Base-by-base conservation (phyloP, 1,139 yeast genomes). In the Petasospora fabianii region DNA sequence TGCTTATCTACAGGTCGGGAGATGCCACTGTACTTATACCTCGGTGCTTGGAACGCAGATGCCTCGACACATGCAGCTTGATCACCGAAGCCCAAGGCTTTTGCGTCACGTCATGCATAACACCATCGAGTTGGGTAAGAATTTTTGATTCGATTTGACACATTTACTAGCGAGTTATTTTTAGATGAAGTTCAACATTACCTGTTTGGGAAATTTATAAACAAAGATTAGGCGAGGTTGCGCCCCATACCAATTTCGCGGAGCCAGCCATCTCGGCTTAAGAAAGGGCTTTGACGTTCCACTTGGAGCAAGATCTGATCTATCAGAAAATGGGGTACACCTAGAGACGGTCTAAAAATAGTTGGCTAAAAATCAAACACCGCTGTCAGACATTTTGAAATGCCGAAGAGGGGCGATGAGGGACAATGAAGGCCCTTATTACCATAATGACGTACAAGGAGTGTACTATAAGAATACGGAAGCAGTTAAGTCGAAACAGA, bases 341-440 rank as follows among this genome's bases (percentile, higher is more conserved):
- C 62, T 86, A 87, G 42, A 86, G 87, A 8, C 97, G 97, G 40
- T n/a, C 80, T 9, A 26, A 26, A 26, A 26, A 26, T 26, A 26
- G 28, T n/a, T n/a, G n/a, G n/a, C n/a, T n/a, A n/a, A n/a, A n/a
- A n/a, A n/a, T n/a, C n/a, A n/a, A n/a, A n/a, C n/a, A n/a, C n/a
- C n/a, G n/a, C n/a, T n/a, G n/a, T n/a, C n/a, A n/a, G n/a, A n/a
- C n/a, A n/a, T n/a, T n/a, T n/a, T n/a, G n/a, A n/a, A n/a, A n/a
- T n/a, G n/a, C n/a, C n/a, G n/a, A n/a, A n/a, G n/a, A n/a, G n/a
- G n/a, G n/a, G n/a, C n/a, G n/a, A n/a, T n/a, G n/a, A n/a, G n/a
- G n/a, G n/a, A n/a, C n/a, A n/a, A n/a, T n/a, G n/a, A n/a, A n/a
- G n/a, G n/a, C n/a, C n/a, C n/a, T n/a, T n/a, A n/a, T n/a, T n/a